These are phyloP conservation scores for Mucor irregularis DNA, from an alignment of 371 early-diverging fungal genomes.

Conservation along the genomic window DNA sequence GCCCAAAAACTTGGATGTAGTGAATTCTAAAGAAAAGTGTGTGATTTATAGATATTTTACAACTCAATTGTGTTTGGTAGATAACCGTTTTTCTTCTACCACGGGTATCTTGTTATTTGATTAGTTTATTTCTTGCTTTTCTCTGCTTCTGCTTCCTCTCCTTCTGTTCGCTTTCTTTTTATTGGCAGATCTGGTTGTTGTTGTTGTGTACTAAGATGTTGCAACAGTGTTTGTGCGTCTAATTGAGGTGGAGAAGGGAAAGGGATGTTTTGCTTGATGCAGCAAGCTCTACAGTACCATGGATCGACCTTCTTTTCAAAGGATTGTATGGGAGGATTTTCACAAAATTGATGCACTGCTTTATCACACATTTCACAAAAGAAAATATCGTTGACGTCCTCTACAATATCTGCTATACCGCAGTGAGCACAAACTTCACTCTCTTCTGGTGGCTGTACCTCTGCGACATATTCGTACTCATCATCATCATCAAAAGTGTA, in stretches of 20 bases:
- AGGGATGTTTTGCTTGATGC: conserved; percentile 25
- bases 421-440: conserved; percentile 37
- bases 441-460: conserved; percentile 15
- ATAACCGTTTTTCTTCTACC: no score
- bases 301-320: conserved; percentile 45
- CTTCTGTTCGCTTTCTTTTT: not conserved
- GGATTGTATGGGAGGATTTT: conserved; percentile 34
- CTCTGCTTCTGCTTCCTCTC: not conserved
- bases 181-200: no score
- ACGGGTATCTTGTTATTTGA: no score
- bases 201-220: not conserved
- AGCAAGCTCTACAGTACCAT: conserved; percentile 50
- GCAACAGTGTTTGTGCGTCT: not conserved
- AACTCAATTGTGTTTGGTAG: no score
- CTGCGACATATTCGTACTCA: not conserved
- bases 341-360: conserved; percentile 50
- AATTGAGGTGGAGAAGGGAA: conserved; percentile 12
- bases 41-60: no score
- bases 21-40: no score
- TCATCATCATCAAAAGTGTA: conserved; percentile 36
- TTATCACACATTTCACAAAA: conserved; percentile 45
- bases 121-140: not conserved
- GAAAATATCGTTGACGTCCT: conserved; percentile 44
- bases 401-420: conserved; percentile 32
- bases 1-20: no score